Base-by-base conservation (phyloP, 1,284 basidiomycete species). In the Agaricales sp. region DNA sequence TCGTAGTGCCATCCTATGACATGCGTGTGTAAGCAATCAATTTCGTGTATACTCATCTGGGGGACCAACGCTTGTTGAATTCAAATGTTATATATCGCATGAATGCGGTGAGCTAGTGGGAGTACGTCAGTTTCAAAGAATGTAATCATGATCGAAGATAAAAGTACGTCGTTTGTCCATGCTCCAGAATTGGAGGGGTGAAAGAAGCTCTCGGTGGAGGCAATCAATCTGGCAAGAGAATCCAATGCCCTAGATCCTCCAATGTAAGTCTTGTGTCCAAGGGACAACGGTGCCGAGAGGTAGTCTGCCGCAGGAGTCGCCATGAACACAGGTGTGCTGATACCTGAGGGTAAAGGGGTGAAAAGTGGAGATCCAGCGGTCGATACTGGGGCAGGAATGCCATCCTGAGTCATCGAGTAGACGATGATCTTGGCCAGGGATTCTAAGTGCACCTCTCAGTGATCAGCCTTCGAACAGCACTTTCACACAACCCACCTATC, bases 131-230 rank as follows among this genome's bases (percentile, higher is more conserved):
- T 43, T 51, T 13, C n/a, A 46, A 54, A 13, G 37, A 35, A 18
- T 46, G 47, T 13, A 47, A 12, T 16, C 43, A 19, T 30, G 22
- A 41, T 51, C 41, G 23, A 35, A 11, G 46, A 66, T 82, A 56
- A 68, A 30, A 30, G 14, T 30, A 82, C 78, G 71, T 86, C 75
- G 47, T 70, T 63, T 4, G 82, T 86, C 80, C 82, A 87, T 19
- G 73, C 68, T 3, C 83, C 83, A 2, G 82, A 80, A 56, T 84
- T 85, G 3, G 82, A 79, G 0, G 87, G 87, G 61, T 92, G 90
- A 64, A 92, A 93, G 67, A 89, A 92, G 52, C 79, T 87, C 65
- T 97, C 92, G 24, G 85, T 89, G 8, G 88, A 92, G 18, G 90
- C 89, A 53, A 97, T 82, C 53, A 96, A 70, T 61, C 83, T 83